Evolutionary conservation across 2,329 filamentous ascomycete species (phyloP), one percentile per base, ranked within the genome.

Genomic region (Diaporthe citrichinensis): DNA sequence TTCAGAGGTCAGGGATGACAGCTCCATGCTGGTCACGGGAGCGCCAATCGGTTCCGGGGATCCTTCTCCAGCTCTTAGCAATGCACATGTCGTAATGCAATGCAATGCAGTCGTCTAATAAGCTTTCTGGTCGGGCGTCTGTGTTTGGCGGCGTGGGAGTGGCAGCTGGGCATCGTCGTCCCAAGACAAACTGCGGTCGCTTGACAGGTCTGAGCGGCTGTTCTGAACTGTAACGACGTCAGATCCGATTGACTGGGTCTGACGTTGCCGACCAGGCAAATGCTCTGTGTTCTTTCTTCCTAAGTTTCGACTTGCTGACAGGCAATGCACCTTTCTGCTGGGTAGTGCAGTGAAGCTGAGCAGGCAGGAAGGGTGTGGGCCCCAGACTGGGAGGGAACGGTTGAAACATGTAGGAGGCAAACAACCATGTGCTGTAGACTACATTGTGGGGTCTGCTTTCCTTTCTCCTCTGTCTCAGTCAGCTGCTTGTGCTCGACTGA

Each of bases 101-200:
- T 55, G 65, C 65, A 69, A 69, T 55, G 65, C 65, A 55, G 25
- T 55, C 65, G 65, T 31, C 34, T 41, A 69, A 55, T 69, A 69
- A 69, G 65, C 49, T 69, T 69, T 69, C 34, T 69, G 31, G 31
- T 41, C 46, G 49, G 28, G 46, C 65, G 31, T 14, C 28, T 25
- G 14, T 9, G 46, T 68, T 20, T 55, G 62, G 39, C 36, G 39
- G 15, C 39, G 46, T 49, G 46, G 7, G 15, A 23, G 28, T 53
- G 46, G 49, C 44, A 31, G 58, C 58, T 61, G 58, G 59, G 12
- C 39, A 41, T 9, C n/a, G 36, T 62, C 36, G 59, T 44, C 36
- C 39, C 59, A 62, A 44, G 59, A 28, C 59, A 65, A 7, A 39
- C 25, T 15, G 20, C 10, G 41, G 61, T 14, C 28, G 61, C 57